A percentile compares a stretch with the other conserved stretches of the same genome.
Evolutionary conservation across 2,329 filamentous ascomycete genomes (phyloP).

Genomic region (Lasiodiplodia theobromae): DNA sequence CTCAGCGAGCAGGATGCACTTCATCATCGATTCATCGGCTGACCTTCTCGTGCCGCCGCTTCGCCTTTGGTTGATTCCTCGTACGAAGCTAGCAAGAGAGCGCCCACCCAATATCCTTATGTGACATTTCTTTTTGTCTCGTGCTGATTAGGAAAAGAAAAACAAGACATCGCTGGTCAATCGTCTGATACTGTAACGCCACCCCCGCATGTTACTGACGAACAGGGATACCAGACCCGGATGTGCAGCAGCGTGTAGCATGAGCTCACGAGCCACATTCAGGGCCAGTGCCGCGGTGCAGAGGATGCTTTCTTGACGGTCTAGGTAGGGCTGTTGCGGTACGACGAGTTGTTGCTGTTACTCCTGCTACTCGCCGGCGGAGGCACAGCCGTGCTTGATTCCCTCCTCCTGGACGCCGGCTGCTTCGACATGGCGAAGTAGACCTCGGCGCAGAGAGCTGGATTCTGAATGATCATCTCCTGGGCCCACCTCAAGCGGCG

Average conservation of each 20-base stretch:
- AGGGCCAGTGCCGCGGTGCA: neutral
- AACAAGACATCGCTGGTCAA: neutral
- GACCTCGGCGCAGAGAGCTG: constrained; percentile 27
- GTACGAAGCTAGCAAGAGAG: constrained; percentile 2
- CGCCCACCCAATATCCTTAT: neutral
- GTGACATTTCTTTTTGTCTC: neutral
- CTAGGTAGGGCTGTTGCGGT: constrained; percentile 23
- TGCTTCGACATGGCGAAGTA: constrained; percentile 28
- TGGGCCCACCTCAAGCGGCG: constrained; percentile 29
- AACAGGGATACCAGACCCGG: constrained; percentile 9
- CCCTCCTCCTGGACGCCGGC: neutral
- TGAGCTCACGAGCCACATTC: constrained; percentile 6
- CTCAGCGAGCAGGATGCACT: neutral
- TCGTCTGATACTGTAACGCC: constrained; percentile 4
- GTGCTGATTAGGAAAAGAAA: neutral
- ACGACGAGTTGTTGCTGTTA: constrained; percentile 7
- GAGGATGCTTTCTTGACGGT: neutral
- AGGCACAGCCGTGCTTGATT: neutral
- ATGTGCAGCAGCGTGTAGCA: neutral
- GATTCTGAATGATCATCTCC: constrained; percentile 29
- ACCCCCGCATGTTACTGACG: neutral
- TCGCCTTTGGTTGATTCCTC: neutral
- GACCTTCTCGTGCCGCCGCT: neutral
- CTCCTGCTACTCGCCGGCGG: neutral
- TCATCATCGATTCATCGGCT: constrained; percentile 1